Conservation (phyloP, 805 yeast species). For the Vanderwaltozyma polyspora region DNA sequence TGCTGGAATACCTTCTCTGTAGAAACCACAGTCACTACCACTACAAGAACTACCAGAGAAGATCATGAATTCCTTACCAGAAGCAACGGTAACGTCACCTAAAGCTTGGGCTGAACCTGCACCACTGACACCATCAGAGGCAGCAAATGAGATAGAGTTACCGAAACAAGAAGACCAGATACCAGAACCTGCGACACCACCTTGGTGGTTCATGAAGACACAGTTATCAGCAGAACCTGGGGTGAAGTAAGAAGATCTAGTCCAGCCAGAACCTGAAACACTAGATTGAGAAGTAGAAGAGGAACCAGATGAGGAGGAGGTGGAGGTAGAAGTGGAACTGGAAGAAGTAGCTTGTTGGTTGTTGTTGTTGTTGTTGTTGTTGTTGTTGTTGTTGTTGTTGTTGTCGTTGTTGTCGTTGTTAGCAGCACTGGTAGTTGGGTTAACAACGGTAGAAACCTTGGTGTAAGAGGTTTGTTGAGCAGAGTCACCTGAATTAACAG, state of each 20-base stretch:
- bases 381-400: too few relatives aligned
- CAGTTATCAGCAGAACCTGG: slow-evolving; percentile 64
- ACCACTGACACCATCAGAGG: slow-evolving; percentile 63
- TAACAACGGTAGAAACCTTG: slow-evolving; percentile 7
- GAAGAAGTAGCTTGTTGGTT: slow-evolving; percentile 13
- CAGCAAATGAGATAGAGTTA: slow-evolving; percentile 80
- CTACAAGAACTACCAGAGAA: slow-evolving; percentile 62
- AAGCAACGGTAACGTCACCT: slow-evolving; percentile 53
- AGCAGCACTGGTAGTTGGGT: slow-evolving; percentile 2
- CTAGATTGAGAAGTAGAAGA: slow-evolving; percentile 30
- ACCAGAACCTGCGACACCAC: slow-evolving; percentile 82
- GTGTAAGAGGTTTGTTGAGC: slow-evolving; percentile 9
- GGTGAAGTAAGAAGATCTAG: slow-evolving; percentile 61
- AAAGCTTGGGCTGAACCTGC: slow-evolving; percentile 61
- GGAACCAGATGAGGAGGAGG: slow-evolving; percentile 24
- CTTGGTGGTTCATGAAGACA: slow-evolving; percentile 77
- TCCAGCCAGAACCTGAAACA: slow-evolving; percentile 49
- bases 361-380: not conserved
- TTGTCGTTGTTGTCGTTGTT: too few relatives aligned
- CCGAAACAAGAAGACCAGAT: slow-evolving; percentile 80
- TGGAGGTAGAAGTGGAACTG: slow-evolving; percentile 22
- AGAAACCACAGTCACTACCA: slow-evolving; percentile 66
- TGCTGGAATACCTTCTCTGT: slow-evolving; percentile 79
- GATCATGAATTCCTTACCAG: slow-evolving; percentile 72
- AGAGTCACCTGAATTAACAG: slow-evolving; percentile 20